Percentiles rank a stretch among this genome's conserved stretches.
These are phyloP conservation scores for Epichloe glyceriae DNA, from an alignment of 2,329 filamentous ascomycete species.

Conservation along the genomic window DNA sequence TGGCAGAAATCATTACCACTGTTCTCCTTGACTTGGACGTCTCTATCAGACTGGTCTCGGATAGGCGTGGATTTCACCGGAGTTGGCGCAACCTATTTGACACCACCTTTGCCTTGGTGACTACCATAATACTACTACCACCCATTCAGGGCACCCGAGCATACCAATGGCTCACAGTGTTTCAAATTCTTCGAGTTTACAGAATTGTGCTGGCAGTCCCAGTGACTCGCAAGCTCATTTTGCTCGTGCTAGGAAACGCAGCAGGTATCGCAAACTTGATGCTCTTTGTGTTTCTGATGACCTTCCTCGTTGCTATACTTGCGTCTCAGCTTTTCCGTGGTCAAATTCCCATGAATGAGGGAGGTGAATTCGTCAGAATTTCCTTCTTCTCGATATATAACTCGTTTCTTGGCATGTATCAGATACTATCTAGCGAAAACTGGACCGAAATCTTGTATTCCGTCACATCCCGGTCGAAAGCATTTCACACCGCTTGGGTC, in stretches of 20 bases:
- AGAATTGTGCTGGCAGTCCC: slow-evolving; percentile 81
- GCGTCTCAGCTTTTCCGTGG: slow-evolving; percentile 87
- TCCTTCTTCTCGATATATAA: slow-evolving; percentile 90
- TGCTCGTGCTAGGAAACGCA: slow-evolving; percentile 80
- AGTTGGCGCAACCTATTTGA: slow-evolving; percentile 69
- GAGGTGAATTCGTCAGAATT: slow-evolving; percentile 51
- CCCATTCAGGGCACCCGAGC: slow-evolving; percentile 58
- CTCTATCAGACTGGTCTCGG: slow-evolving; percentile 57
- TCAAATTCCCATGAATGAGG: slow-evolving; percentile 52
- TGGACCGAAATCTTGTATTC: slow-evolving; percentile 85
- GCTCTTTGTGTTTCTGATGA: slow-evolving; percentile 91
- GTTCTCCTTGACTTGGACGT: slow-evolving; percentile 73
- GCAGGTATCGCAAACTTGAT: slow-evolving; percentile 89
- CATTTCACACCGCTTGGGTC: slow-evolving; percentile 72
- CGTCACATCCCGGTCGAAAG: slow-evolving; percentile 55
- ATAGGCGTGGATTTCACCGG: slow-evolving; percentile 71
- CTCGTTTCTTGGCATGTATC: slow-evolving; percentile 94
- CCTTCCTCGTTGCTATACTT: slow-evolving; percentile 86
- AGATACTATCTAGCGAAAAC: slow-evolving; percentile 88
- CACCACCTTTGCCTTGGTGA: slow-evolving; percentile 65
- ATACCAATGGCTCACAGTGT: slow-evolving; percentile 83
- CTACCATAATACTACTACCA: slow-evolving; percentile 75
- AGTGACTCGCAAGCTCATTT: slow-evolving; percentile 74
- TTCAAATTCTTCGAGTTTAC: slow-evolving; percentile 87
- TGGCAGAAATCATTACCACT: slow-evolving; percentile 64